Base-by-base conservation (phyloP, 768 basidiomycete genomes). In the Dioszegia hungarica region DNA sequence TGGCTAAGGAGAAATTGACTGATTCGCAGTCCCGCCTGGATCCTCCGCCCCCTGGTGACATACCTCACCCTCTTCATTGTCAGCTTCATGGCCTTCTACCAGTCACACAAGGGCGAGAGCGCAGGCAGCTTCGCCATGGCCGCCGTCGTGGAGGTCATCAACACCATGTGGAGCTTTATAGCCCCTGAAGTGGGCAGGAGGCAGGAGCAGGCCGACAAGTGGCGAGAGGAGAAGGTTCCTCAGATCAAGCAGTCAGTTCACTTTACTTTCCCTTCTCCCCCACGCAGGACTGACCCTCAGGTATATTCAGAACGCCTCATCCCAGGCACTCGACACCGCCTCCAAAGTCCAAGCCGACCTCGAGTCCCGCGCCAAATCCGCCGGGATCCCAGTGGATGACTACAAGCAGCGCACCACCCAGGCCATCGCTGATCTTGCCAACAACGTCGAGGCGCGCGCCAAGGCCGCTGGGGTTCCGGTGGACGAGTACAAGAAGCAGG, bases 351-450 rank as follows among this genome's bases (percentile, higher is more conserved):
- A 48, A 24, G 27, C 45, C 36, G 44, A 57, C 17, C 45, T 67
- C 33, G 68, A 70, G 49, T 29, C 37, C 19, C 57, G 59, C 19
- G 68, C 68, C 25, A 57, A 61, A 45, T 39, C 56, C 19, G 53
- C 61, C 31, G 68, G 68, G 34, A 49, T 66, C 51, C 59, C 63
- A 5, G 54, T 65, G 6, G 67, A 65, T 17, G 52, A 65, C 24
- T 63, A 63, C 49, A 62, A 63, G 40, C 20, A 25, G 12, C 39
- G 52, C 15, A 38, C 56, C 27, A n/a, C 54, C 10, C 28, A 40
- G 17, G 38, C 40, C 24, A n/a, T 40, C 29, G 17, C 41, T 25
- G 59, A 38, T 15, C 37, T 49, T 15, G 36, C 34, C 2, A 36
- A 51, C 36, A 51, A 51, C 24, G 36, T 38, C 11, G 28, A 54